These are phyloP conservation scores for Alternaria solani DNA, from an alignment of 2,329 filamentous ascomycete genomes.

Conservation along the genomic window DNA sequence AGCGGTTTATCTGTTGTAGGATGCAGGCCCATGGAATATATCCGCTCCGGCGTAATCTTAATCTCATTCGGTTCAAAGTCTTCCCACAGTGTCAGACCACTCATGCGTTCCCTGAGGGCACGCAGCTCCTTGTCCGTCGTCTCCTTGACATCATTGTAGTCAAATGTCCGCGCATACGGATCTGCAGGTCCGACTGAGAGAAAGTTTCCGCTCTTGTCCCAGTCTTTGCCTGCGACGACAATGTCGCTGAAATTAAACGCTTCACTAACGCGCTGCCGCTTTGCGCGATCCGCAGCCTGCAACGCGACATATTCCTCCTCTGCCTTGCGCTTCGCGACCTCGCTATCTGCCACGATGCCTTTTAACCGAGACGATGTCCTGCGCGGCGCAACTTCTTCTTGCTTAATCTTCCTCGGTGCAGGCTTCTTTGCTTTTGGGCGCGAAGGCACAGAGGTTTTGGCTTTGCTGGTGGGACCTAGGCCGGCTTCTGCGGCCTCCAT, in stretches of 20 bases:
- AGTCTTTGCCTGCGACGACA: slow-evolving; percentile 80
- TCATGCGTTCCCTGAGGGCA: slow-evolving; percentile 78
- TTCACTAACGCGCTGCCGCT: slow-evolving; percentile 70
- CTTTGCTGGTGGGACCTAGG: slow-evolving; percentile 66
- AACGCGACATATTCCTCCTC: slow-evolving; percentile 68
- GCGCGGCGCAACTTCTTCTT: slow-evolving; percentile 62
- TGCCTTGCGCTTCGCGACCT: slow-evolving; percentile 72
- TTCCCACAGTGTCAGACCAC: slow-evolving; percentile 78
- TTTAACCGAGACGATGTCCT: slow-evolving; percentile 69
- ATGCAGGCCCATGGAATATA: slow-evolving; percentile 86
- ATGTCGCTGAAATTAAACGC: slow-evolving; percentile 79
- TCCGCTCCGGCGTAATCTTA: slow-evolving; percentile 33
- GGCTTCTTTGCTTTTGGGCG: slow-evolving; percentile 53
- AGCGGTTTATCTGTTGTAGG: slow-evolving; percentile 85
- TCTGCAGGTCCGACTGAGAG: slow-evolving; percentile 74
- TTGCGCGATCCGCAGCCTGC: slow-evolving; percentile 66
- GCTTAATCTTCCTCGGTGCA: slow-evolving; percentile 63
- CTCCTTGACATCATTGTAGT: slow-evolving; percentile 80
- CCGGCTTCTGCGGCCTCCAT: slow-evolving; percentile 72
- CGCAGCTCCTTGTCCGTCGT: slow-evolving; percentile 80
- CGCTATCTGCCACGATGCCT: slow-evolving; percentile 71
- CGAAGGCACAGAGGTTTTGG: slow-evolving; percentile 57
- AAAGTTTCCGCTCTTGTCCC: slow-evolving; percentile 72
- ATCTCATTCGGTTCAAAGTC: slow-evolving; percentile 77
- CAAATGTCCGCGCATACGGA: slow-evolving; percentile 85